Percentiles rank a stretch among this genome's conserved stretches.
phyloP scores from a whole-genome alignment of 306 rosid species.

The Trifolium dubium region DNA sequence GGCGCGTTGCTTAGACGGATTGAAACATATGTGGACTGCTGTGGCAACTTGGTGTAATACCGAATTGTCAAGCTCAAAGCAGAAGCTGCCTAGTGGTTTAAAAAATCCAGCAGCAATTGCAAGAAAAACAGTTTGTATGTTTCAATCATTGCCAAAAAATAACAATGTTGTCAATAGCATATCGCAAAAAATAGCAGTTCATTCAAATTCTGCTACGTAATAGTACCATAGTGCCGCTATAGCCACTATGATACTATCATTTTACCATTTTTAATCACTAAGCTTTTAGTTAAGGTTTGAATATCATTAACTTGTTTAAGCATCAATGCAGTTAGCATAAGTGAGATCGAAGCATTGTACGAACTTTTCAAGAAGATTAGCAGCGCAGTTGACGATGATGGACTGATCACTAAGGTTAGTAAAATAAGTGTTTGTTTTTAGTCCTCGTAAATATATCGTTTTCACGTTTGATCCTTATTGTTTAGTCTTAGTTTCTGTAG shows the following conservation, averaged over 20 bases:
- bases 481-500: too few relatives aligned
- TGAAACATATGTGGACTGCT: constrained; percentile 56
- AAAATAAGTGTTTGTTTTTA: not conserved
- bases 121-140: constrained; percentile 75
- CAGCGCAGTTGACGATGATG: constrained; percentile 72
- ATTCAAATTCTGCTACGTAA: not conserved
- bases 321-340: constrained; percentile 72
- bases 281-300: constrained; percentile 9
- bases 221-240: not conserved
- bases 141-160: constrained; percentile 23
- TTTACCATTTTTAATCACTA: not conserved
- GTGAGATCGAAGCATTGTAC: constrained; percentile 85
- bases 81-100: constrained; percentile 49
- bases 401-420: constrained; percentile 74
- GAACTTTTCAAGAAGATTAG: constrained; percentile 85
- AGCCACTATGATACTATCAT: not conserved
- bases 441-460: not conserved
- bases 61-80: constrained; percentile 36
- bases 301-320: constrained; percentile 18
- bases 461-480: too few relatives aligned
- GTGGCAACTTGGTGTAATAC: constrained; percentile 52
- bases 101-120: constrained; percentile 72
- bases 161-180: too few relatives aligned
- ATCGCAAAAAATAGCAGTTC: not conserved
- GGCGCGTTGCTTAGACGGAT: constrained; percentile 58